phyloP scores from a whole-genome alignment of 1,284 basidiomycete species.

The Fomitopsis palustris region DNA sequence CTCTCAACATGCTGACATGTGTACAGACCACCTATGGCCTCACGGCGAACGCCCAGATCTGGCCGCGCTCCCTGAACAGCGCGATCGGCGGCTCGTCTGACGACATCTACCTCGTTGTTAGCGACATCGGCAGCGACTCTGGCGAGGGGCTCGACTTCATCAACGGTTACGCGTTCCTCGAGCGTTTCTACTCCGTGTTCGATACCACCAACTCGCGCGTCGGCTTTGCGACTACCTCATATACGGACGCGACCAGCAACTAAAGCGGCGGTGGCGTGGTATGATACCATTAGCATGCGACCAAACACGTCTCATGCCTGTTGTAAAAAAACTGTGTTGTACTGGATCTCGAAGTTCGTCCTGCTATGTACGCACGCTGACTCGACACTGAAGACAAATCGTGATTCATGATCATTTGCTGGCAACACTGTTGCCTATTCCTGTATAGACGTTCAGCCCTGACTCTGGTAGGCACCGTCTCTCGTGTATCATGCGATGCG shows the following conservation, averaged over 20 bases:
- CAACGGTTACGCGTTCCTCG: constrained; percentile 35
- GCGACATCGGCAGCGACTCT: constrained; percentile 24
- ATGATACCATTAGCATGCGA: neutral
- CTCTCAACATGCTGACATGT: neutral
- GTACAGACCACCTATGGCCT: constrained; percentile 33
- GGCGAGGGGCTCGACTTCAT: constrained; percentile 34
- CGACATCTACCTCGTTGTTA: constrained; percentile 45
- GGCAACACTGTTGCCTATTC: no score
- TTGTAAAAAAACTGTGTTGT: no score
- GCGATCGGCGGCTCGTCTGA: neutral
- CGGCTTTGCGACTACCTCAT: constrained; percentile 43
- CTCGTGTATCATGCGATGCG: no score
- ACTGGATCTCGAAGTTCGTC: no score
- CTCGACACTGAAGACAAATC: no score
- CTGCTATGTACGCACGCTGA: no score
- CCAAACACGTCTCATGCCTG: no score
- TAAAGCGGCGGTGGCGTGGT: constrained; percentile 22
- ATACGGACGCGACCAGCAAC: constrained; percentile 56
- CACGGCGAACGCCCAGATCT: constrained; percentile 48
- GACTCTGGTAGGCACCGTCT: no score
- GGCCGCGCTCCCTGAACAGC: constrained; percentile 31
- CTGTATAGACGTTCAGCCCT: no score
- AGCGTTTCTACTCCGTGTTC: constrained; percentile 65
- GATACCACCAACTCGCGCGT: constrained; percentile 49
- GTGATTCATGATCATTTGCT: no score